Conservation (phyloP, 1,284 basidiomycete species). For the Mycena sp. region DNA sequence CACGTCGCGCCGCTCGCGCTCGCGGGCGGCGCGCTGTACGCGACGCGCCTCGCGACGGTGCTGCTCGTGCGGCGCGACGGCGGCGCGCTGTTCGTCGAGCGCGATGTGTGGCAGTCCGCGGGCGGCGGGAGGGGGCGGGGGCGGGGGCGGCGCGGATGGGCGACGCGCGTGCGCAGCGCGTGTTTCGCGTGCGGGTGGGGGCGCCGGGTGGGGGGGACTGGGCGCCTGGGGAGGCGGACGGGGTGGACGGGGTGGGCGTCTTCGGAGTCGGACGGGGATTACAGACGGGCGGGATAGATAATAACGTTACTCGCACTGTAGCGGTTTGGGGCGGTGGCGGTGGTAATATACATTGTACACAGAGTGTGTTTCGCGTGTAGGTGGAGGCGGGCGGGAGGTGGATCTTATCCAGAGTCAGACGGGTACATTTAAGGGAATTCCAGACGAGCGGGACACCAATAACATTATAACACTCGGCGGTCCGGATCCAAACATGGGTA, state of each 20-base stretch:
- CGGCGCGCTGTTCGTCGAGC: slow-evolving; percentile 71
- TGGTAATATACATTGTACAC: background rate
- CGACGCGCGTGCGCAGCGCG: background rate
- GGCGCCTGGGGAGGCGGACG: background rate
- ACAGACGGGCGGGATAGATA: no score
- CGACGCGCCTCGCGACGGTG: slow-evolving; percentile 78
- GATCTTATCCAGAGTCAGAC: no score
- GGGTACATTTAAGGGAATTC: no score
- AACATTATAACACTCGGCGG: no score
- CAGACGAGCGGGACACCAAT: no score
- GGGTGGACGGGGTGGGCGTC: background rate
- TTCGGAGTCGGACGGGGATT: no score
- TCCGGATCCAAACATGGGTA: no score
- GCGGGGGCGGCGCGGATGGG: background rate
- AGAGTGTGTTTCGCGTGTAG: slow-evolving; percentile 11
- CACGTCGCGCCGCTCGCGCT: slow-evolving; percentile 60
- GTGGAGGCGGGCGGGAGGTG: background rate
- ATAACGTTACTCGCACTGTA: no score
- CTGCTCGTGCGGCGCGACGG: slow-evolving; percentile 72
- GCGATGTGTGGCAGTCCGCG: slow-evolving; percentile 69
- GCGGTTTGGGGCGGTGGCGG: no score
- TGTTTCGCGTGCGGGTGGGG: background rate
- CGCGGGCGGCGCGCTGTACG: slow-evolving; percentile 52
- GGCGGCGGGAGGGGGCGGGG: slow-evolving; percentile 41
- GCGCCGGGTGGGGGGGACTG: background rate